Conservation (phyloP, 2,329 filamentous ascomycete species). For the Colletotrichum lini region DNA sequence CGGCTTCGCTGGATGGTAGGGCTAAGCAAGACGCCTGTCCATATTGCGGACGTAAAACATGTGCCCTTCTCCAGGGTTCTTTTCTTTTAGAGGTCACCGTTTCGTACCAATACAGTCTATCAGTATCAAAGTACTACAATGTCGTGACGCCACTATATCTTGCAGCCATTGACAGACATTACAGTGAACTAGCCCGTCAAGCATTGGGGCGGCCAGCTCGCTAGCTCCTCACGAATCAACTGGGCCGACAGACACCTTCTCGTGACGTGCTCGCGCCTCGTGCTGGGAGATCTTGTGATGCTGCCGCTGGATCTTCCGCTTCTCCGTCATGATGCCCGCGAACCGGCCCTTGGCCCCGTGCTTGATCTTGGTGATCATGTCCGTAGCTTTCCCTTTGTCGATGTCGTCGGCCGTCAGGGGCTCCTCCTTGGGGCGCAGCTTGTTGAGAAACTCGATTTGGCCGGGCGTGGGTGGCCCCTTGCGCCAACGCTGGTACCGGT, state of each 20-base stretch:
- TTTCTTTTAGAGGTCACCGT: not conserved
- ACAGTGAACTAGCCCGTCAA: not conserved
- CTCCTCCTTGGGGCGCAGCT: conserved; percentile 68
- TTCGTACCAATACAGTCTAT: not conserved
- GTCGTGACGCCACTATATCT: not conserved
- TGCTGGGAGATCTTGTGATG: conserved; percentile 55
- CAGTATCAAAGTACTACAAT: not conserved
- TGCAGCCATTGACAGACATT: not conserved
- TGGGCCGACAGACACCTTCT: conserved; percentile 71
- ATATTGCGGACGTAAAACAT: too few relatives aligned
- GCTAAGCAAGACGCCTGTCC: not conserved
- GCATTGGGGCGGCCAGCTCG: not conserved
- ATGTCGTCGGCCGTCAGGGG: conserved; percentile 69
- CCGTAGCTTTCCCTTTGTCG: conserved; percentile 84
- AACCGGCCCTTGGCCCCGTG: conserved; percentile 82
- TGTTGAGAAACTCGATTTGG: conserved; percentile 80
- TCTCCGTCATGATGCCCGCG: conserved; percentile 65
- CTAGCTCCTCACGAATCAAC: conserved; percentile 47
- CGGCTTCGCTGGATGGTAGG: not conserved
- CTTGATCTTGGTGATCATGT: conserved; percentile 94
- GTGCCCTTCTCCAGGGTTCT: too few relatives aligned
- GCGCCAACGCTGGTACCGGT: conserved; percentile 79
- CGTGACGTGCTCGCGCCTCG: conserved; percentile 58
- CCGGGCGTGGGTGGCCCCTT: conserved; percentile 72
- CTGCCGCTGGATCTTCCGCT: conserved; percentile 62